Evolutionary conservation across 495 filamentous ascomycete genomes (phyloP).

Genomic region (Apodospora peruviana): DNA sequence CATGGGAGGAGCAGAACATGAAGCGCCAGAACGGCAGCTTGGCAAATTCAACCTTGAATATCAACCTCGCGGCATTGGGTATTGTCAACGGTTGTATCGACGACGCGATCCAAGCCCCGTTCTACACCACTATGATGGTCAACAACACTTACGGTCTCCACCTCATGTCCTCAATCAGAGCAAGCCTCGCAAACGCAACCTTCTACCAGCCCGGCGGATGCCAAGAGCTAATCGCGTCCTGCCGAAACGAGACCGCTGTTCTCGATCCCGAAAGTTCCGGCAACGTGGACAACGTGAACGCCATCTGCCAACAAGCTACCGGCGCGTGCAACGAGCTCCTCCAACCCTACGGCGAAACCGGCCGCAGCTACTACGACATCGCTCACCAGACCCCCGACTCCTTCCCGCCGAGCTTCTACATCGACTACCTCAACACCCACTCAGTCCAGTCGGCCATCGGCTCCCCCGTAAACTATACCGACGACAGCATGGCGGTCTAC

Average conservation of each 20-base stretch:
- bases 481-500: slow-evolving; percentile 43
- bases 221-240: slow-evolving; percentile 44
- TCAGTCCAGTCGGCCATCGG: slow-evolving; percentile 61
- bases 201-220: slow-evolving; percentile 48
- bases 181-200: slow-evolving; percentile 30
- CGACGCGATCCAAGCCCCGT: slow-evolving; percentile 58
- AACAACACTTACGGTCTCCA: slow-evolving; percentile 73
- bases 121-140: slow-evolving; percentile 61
- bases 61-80: slow-evolving; percentile 52
- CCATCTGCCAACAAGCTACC: slow-evolving; percentile 38
- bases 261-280: slow-evolving; percentile 43
- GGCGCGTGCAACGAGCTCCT: slow-evolving; percentile 42
- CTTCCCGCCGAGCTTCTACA: slow-evolving; percentile 57
- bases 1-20: slow-evolving; percentile 59
- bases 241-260: slow-evolving; percentile 35
- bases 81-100: slow-evolving; percentile 77
- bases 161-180: slow-evolving; percentile 46
- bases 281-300: slow-evolving; percentile 40
- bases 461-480: slow-evolving; percentile 61
- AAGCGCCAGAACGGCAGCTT: slow-evolving; percentile 41
- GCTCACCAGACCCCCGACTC: slow-evolving; percentile 44
- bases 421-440: slow-evolving; percentile 59
- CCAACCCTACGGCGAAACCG: slow-evolving; percentile 37
- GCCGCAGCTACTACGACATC: slow-evolving; percentile 62
- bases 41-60: slow-evolving; percentile 41